Percentiles rank a stretch among this genome's conserved stretches.
phyloP scores from a whole-genome alignment of 495 filamentous ascomycete species.

The Cercophora sp. region DNA sequence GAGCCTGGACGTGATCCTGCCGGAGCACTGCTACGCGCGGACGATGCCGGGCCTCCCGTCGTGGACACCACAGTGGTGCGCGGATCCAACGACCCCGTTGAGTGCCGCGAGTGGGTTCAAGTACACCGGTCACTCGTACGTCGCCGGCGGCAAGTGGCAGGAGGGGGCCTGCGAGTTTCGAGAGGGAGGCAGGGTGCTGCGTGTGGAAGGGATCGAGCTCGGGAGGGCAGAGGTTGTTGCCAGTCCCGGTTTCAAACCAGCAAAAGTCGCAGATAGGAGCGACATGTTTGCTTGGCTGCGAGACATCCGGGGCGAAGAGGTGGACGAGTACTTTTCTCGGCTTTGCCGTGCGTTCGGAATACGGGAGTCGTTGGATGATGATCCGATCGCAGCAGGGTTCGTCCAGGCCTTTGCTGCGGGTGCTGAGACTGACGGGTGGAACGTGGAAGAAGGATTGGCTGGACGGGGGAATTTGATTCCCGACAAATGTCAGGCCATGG shows the following conservation, averaged over 20 bases:
- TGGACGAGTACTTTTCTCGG: background rate
- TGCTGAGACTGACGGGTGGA: background rate
- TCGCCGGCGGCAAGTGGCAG: background rate
- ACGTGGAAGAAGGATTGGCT: background rate
- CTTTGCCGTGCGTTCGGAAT: background rate
- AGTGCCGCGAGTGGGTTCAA: background rate
- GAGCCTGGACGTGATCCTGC: background rate
- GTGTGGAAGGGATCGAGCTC: background rate
- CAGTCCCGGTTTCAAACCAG: background rate
- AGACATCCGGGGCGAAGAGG: background rate
- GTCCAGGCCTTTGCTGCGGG: background rate
- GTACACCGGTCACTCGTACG: background rate
- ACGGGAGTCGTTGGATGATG: background rate
- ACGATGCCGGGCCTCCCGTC: background rate
- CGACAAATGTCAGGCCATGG: background rate
- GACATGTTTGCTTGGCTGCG: background rate
- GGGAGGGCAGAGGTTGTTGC: background rate
- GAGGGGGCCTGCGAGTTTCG: background rate
- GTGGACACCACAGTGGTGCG: background rate
- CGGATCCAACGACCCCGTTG: background rate
- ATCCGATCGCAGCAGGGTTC: background rate
- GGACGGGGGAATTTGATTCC: background rate
- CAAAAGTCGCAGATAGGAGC: background rate
- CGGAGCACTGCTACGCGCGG: background rate
- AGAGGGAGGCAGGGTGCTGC: background rate